Base-by-base conservation (phyloP, 1,284 basidiomycete species). In the Ustilago nuda region DNA sequence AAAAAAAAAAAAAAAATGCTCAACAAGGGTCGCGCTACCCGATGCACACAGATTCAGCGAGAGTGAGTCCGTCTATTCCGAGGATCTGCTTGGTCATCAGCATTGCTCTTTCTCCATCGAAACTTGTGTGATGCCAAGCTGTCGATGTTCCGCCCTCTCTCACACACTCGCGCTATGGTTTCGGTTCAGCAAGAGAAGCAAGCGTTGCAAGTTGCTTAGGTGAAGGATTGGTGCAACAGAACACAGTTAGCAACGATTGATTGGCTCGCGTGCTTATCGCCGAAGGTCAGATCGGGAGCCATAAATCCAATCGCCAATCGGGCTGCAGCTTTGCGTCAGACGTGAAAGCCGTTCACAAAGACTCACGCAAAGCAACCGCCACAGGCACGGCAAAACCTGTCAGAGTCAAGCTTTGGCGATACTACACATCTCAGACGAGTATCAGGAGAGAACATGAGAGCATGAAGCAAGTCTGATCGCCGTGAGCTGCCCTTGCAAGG, bases 181-280 rank as follows among this genome's bases (percentile, higher is more conserved):
- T 15, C 3, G 12, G 41, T 11, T 45, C 7, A 17, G 41, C n/a
- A 45, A 45, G 41, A 45, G 23, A 45, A 17, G 41, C n/a, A 9
- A 30, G n/a, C 4, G 7, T 15, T 13, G n/a, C 13, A 15, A 41
- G 15, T 17, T 41, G 11, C 13, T 2, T 15, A 41, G 39, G 39
- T 41, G 11, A 19, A 48, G n/a, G 45, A 23, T 2, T 37, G 7
- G 41, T 45, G n/a, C 45, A 48, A 48, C n/a, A 19, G 45, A 30
- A 48, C 19, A 19, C 45, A 27, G 9, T 27, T 27, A 30, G 9
- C 7, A 23, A 13, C 23, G 13, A 7, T 48, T 48, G 45, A 30
- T 27, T 48, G 45, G 45, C 30, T 50, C 23, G 48, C 48, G 23
- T 50, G 30, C 48, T 50, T 50, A 50, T 50, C 48, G 48, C 48